Conservation (phyloP, 352 stramenopile genomes). For the Phytophthora idaei region DNA sequence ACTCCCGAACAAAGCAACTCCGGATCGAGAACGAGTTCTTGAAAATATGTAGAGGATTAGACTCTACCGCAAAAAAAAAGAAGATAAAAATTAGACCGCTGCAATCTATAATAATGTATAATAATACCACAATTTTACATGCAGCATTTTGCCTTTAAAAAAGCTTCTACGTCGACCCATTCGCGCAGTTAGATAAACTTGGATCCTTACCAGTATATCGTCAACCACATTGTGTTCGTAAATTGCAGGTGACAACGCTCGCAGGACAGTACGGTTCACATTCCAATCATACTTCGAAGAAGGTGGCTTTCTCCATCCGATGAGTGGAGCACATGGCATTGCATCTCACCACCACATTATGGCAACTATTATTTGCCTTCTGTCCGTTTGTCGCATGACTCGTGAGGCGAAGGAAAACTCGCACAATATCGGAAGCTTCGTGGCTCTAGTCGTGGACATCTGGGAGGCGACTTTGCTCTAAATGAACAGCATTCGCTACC, state of each 20-base stretch:
- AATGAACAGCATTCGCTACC: background rate
- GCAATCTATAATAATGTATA: no score
- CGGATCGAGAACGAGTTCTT: conserved; percentile 6
- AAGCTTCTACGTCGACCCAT: no score
- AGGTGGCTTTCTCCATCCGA: background rate
- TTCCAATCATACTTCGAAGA: no score
- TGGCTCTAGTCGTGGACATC: conserved; percentile 10
- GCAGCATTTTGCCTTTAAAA: no score
- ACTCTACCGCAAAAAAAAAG: no score
- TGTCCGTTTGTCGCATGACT: conserved; percentile 14
- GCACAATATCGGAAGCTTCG: background rate
- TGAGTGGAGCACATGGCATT: conserved; percentile 8
- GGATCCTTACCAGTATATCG: no score
- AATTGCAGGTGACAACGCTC: background rate
- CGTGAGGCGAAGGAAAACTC: background rate
- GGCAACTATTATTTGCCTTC: background rate
- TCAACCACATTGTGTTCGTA: background rate
- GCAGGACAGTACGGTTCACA: no score
- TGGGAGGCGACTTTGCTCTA: background rate
- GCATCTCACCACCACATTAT: background rate
- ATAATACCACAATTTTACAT: no score
- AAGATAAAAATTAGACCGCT: no score
- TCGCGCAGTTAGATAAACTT: no score
- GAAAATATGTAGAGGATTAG: conserved; percentile 14
- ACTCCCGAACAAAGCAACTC: conserved; percentile 13